Percentiles rank a stretch among this genome's conserved stretches.
phyloP scores from a whole-genome alignment of 805 yeast species.

The Komagataella ulmi region DNA sequence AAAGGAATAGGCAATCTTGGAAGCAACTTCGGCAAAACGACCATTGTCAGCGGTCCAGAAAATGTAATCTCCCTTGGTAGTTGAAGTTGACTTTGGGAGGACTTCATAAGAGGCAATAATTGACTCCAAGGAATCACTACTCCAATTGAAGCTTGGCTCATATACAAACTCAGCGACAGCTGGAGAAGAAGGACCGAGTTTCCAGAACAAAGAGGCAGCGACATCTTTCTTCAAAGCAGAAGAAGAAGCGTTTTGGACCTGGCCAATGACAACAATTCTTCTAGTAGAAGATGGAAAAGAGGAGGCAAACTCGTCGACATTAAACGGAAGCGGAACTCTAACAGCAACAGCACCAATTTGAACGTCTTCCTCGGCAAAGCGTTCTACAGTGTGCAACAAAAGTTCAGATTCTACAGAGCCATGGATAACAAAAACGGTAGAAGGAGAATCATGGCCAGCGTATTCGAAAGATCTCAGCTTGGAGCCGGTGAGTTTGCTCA shows the following conservation, averaged over 20 bases:
- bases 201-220: constrained; percentile 52
- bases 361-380: constrained; percentile 17
- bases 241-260: constrained; percentile 23
- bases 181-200: constrained; percentile 23
- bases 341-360: constrained; percentile 56
- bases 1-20: constrained; percentile 54
- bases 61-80: constrained; percentile 31
- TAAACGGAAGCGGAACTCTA: constrained; percentile 75
- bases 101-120: constrained; percentile 29
- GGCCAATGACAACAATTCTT: constrained; percentile 57
- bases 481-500: constrained; percentile 39
- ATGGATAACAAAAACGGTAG: constrained; percentile 68
- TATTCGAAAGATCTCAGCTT: constrained; percentile 52
- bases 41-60: constrained; percentile 65
- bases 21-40: constrained; percentile 38
- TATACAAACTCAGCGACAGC: constrained; percentile 38
- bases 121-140: constrained; percentile 36
- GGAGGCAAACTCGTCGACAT: constrained; percentile 41
- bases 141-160: constrained; percentile 40
- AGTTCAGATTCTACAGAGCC: constrained; percentile 58
- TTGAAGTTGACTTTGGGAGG: constrained; percentile 17
- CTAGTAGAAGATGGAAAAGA: constrained; percentile 45
- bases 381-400: constrained; percentile 29
- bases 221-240: constrained; percentile 56
- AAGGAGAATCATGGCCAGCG: constrained; percentile 47